phyloP scores from a whole-genome alignment of 495 filamentous ascomycete genomes.

The Acidiella bohemica region DNA sequence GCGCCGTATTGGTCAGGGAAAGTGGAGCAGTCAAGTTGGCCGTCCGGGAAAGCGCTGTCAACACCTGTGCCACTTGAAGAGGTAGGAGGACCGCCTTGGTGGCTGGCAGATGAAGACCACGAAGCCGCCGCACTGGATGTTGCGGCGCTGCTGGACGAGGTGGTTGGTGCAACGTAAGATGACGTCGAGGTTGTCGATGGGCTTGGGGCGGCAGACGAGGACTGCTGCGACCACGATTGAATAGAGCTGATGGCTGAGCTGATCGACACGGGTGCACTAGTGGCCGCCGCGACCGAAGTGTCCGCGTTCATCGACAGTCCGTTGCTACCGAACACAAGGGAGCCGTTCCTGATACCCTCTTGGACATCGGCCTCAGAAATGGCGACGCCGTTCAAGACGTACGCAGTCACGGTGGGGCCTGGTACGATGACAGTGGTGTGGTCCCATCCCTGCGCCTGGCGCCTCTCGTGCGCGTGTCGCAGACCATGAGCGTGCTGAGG shows the following conservation, averaged over 20 bases:
- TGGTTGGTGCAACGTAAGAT: slow-evolving; percentile 1
- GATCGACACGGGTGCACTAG: neutral
- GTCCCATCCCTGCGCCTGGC: slow-evolving; percentile 9
- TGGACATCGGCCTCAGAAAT: slow-evolving; percentile 28
- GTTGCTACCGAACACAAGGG: slow-evolving; percentile 23
- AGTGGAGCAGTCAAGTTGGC: slow-evolving; percentile 49
- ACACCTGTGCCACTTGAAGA: slow-evolving; percentile 38
- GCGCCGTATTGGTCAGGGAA: slow-evolving; percentile 84
- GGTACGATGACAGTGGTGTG: slow-evolving; percentile 17
- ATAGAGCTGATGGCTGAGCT: neutral
- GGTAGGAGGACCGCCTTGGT: too few relatives aligned
- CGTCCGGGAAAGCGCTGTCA: slow-evolving; percentile 62
- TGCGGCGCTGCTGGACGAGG: neutral
- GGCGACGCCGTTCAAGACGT: slow-evolving; percentile 24
- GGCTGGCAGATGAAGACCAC: too few relatives aligned
- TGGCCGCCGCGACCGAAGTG: slow-evolving; percentile 2
- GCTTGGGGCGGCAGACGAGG: slow-evolving; percentile 9
- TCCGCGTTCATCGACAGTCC: neutral
- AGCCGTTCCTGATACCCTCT: slow-evolving; percentile 29
- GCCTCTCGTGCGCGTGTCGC: slow-evolving; percentile 24
- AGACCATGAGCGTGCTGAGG: slow-evolving; percentile 22
- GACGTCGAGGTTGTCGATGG: slow-evolving; percentile 1
- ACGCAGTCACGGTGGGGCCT: slow-evolving; percentile 24
- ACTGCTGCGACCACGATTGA: neutral
- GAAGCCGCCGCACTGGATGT: slow-evolving; percentile 1